Evolutionary conservation across 2,329 filamentous ascomycete genomes (phyloP).

Genomic region (Beauveria caledonica): DNA sequence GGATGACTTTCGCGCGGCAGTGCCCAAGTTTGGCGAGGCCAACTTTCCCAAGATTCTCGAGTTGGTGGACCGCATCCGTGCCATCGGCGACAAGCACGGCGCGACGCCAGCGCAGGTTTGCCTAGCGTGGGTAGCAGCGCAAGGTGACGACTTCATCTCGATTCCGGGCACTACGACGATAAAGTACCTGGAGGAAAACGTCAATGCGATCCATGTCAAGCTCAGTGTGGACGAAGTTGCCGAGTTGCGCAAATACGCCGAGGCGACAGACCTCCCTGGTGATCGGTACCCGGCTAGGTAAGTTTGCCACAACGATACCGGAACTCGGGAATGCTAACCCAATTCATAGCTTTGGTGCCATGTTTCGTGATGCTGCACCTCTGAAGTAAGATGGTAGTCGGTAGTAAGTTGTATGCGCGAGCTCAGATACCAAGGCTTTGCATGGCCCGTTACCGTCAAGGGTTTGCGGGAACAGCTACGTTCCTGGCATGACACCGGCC

Average conservation of each 20-base stretch:
- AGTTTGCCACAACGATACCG: not conserved
- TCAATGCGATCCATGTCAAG: conserved; percentile 24
- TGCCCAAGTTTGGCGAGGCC: conserved; percentile 15
- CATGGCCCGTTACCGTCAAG: no score
- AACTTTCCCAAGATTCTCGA: conserved; percentile 39
- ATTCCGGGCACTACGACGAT: conserved; percentile 45
- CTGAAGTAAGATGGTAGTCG: not conserved
- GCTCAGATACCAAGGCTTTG: no score
- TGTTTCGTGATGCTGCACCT: not conserved
- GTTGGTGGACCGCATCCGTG: conserved; percentile 40
- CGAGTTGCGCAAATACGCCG: conserved; percentile 23
- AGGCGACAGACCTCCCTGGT: conserved; percentile 21
- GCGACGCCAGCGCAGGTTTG: conserved; percentile 49
- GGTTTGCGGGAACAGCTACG: no score
- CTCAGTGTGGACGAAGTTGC: conserved; percentile 27
- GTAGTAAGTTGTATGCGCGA: no score
- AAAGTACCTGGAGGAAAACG: conserved; percentile 39
- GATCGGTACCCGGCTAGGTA: conserved; percentile 16
- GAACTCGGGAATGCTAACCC: not conserved
- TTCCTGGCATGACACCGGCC: no score
- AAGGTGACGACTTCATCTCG: conserved; percentile 52
- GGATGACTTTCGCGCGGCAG: conserved; percentile 31
- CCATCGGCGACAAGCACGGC: conserved; percentile 43
- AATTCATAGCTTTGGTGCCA: not conserved
- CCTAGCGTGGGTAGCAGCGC: conserved; percentile 54